Percentiles rank a stretch among this genome's conserved stretches.
phyloP scores from a whole-genome alignment of 306 rosid genomes.

The Lathyrus aphaca region DNA sequence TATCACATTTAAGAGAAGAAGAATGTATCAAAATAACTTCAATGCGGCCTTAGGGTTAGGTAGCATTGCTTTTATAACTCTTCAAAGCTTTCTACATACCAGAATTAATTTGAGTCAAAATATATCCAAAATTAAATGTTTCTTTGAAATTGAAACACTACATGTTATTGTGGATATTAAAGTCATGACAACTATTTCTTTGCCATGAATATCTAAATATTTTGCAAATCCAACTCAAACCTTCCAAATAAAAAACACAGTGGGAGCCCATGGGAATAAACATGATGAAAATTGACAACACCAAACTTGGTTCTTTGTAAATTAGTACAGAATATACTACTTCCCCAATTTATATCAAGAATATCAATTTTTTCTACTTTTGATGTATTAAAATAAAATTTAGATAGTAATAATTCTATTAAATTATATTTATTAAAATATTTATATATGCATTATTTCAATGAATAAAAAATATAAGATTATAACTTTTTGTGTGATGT shows the following conservation, averaged over 20 bases:
- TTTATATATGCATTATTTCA: no score
- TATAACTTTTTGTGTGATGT: no score
- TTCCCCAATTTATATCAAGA: no score
- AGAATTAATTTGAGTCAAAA: not conserved
- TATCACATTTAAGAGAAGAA: no score
- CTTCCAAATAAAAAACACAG: not conserved
- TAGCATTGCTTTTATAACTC: constrained; percentile 10
- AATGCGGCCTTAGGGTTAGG: not conserved
- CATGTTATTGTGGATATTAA: not conserved
- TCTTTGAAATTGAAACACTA: not conserved
- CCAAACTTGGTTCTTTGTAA: no score
- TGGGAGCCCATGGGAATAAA: not conserved
- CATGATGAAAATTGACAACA: not conserved
- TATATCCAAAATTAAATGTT: not conserved
- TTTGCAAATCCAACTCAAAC: not conserved
- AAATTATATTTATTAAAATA: no score
- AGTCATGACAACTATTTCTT: not conserved
- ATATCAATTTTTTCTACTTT: no score
- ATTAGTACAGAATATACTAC: no score
- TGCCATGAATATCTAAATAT: not conserved
- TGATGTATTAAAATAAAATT: no score
- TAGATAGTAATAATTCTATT: no score
- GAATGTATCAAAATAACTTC: not conserved
- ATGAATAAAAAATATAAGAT: no score
- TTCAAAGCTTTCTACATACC: not conserved